These are phyloP conservation scores for Mycena floridula DNA, from an alignment of 768 basidiomycete species.

Conservation along the genomic window DNA sequence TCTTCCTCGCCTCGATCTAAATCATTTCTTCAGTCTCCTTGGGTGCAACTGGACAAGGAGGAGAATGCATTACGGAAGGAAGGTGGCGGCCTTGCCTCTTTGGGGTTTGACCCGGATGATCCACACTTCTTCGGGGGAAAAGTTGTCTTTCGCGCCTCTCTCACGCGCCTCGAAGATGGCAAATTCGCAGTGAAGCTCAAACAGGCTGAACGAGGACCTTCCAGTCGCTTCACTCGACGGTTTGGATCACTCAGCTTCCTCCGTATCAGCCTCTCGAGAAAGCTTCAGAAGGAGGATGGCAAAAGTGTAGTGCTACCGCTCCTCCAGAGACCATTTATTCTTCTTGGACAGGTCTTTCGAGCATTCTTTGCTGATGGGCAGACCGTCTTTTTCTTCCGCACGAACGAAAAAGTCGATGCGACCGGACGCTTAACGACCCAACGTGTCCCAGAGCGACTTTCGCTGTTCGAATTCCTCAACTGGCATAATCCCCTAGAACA, in stretches of 20 bases:
- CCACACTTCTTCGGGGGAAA: slow-evolving; percentile 37
- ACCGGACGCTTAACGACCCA: slow-evolving; percentile 20
- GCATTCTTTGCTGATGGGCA: slow-evolving; percentile 35
- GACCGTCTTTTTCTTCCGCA: slow-evolving; percentile 29
- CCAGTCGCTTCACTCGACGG: slow-evolving; percentile 30
- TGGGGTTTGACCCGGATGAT: slow-evolving; percentile 19
- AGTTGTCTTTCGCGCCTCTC: slow-evolving; percentile 27
- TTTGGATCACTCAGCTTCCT: slow-evolving; percentile 36
- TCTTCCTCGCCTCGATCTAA: background rate
- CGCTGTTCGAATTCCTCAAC: slow-evolving; percentile 33
- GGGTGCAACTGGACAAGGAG: slow-evolving; percentile 38
- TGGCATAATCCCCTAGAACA: slow-evolving; percentile 37
- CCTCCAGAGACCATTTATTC: slow-evolving; percentile 28
- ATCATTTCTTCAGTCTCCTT: slow-evolving; percentile 25
- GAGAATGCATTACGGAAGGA: slow-evolving; percentile 7
- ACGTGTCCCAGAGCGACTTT: slow-evolving; percentile 11
- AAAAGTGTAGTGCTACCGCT: slow-evolving; percentile 16
- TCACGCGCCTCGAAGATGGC: background rate
- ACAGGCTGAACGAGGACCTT: slow-evolving; percentile 27
- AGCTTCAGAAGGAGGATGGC: background rate
- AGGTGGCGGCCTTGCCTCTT: slow-evolving; percentile 2
- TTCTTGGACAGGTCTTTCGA: slow-evolving; percentile 31
- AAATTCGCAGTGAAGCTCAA: slow-evolving; percentile 24
- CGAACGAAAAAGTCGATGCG: slow-evolving; percentile 21
- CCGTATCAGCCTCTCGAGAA: slow-evolving; percentile 22